These are phyloP conservation scores for Penicillium sp. DNA, from an alignment of 2,329 filamentous ascomycete species.

Conservation along the genomic window DNA sequence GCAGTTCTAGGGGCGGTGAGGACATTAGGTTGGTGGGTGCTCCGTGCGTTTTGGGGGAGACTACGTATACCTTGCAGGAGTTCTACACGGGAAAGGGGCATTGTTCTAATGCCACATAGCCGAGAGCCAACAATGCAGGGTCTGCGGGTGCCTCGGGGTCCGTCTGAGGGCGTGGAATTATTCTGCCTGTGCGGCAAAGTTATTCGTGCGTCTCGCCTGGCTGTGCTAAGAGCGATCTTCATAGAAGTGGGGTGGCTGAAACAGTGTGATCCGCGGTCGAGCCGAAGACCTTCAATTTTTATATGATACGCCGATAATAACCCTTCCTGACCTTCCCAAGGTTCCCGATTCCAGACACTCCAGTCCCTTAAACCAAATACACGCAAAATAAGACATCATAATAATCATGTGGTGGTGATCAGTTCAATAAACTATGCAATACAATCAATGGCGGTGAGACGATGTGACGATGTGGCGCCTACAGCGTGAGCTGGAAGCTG, in stretches of 20 bases:
- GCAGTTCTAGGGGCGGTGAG: conserved; percentile 24
- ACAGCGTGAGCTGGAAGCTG: conserved; percentile 44
- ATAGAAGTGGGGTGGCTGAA: conserved; percentile 26
- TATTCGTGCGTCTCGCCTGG: conserved; percentile 17
- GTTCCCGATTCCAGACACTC: conserved; percentile 7
- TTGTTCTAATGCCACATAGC: neutral
- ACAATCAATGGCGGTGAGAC: neutral
- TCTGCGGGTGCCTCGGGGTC: neutral
- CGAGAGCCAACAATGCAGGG: neutral
- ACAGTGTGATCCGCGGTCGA: conserved; percentile 26
- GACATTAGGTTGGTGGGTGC: conserved; percentile 3
- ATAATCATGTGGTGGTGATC: neutral
- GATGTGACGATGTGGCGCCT: conserved; percentile 2
- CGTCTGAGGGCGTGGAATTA: neutral
- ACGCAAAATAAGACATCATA: conserved; percentile 3
- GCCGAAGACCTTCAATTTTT: conserved; percentile 16
- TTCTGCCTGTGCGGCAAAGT: neutral
- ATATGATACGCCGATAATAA: conserved; percentile 18
- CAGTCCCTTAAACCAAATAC: conserved; percentile 10
- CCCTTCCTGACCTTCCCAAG: conserved; percentile 7
- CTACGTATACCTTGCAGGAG: neutral
- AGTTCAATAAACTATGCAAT: neutral
- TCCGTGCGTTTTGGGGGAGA: conserved; percentile 3
- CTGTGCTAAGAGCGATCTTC: conserved; percentile 18
- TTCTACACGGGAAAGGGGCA: neutral